Base-by-base conservation (phyloP, 2,329 filamentous ascomycete species). In the Stemphylium vesicarium region DNA sequence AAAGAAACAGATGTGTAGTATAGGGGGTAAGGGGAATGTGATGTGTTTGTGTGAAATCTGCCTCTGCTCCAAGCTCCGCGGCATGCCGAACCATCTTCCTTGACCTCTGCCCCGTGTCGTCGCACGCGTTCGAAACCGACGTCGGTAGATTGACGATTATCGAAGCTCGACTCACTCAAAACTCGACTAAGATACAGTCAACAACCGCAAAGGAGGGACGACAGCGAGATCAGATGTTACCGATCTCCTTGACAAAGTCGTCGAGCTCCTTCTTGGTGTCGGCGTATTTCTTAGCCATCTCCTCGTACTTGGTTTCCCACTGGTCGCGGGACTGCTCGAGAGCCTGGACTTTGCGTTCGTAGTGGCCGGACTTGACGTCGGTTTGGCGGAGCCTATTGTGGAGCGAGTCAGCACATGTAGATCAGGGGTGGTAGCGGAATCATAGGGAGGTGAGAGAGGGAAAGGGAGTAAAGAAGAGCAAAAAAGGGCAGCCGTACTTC, bases 311-410 rank as follows among this genome's bases (percentile, higher is more conserved):
- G 79, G 84, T 77, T 84, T 98, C 95, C 93, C 93, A 97, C 79
- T 93, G 87, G 80, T 97, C 92, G 72, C 91, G 90, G 77, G 93
- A 87, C 74, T 86, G 84, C 82, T 99, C 95, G 74, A 97, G 88
- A 72, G 95, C 94, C 80, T 97, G 92, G 69, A 98, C 95, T 85
- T 98, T 98, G 81, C 95, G 95, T 84, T 99, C 95, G 81, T 94
- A 98, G 84, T 99, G 94, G 72, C 94, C 95, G 74, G 94, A 93
- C 85, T 98, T 98, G 82, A 98, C 92, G 78, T 99, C 95, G 81
- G 95, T 97, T 83, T 96, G 93, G 78, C 95, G 93, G 75, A 98
- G 91, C 83, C 95, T 99, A 52, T 41, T 20, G 43, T 18, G 33
- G 48, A 48, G 52, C 43, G 55, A 42, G 61, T 71, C 55, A 71